Evolutionary conservation across 768 basidiomycete genomes (phyloP).

Genomic region (Dacryopinax spathularia): DNA sequence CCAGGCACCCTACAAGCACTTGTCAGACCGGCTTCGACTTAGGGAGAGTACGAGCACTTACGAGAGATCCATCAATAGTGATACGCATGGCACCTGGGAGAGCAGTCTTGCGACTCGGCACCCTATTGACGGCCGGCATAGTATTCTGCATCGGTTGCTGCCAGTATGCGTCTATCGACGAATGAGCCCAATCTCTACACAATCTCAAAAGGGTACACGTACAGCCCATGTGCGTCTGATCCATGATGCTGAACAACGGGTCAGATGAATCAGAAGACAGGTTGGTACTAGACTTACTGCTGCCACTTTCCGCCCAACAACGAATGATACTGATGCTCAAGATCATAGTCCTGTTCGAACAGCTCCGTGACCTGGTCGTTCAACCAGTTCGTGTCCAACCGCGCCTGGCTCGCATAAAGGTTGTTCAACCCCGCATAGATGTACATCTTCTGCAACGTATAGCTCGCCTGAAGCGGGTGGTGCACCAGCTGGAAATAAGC

Average conservation of each 20-base stretch:
- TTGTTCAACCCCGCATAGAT: constrained; percentile 48
- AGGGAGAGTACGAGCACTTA: constrained; percentile 16
- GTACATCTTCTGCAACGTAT: constrained; percentile 44
- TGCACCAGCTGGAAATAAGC: constrained; percentile 63
- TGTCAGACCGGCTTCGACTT: neutral
- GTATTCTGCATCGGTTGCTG: constrained; percentile 53
- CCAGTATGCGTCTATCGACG: constrained; percentile 39
- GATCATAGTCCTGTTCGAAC: constrained; percentile 47
- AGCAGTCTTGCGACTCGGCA: constrained; percentile 42
- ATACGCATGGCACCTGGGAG: constrained; percentile 52
- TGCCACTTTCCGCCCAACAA: constrained; percentile 37
- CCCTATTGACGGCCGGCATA: constrained; percentile 39
- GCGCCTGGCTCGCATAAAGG: constrained; percentile 46
- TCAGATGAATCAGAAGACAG: constrained; percentile 12
- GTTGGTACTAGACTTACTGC: neutral
- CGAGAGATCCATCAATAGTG: constrained; percentile 46
- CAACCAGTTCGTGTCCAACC: constrained; percentile 44
- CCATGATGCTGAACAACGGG: constrained; percentile 38
- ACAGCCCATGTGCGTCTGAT: constrained; percentile 50
- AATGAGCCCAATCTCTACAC: neutral
- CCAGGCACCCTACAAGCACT: constrained; percentile 3
- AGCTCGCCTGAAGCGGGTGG: constrained; percentile 45
- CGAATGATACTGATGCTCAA: constrained; percentile 46
- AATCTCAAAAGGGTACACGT: neutral
- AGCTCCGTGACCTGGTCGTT: constrained; percentile 40